Base-by-base conservation (phyloP, 1,139 yeast species). In the Geotrichum citri-aurantii region DNA sequence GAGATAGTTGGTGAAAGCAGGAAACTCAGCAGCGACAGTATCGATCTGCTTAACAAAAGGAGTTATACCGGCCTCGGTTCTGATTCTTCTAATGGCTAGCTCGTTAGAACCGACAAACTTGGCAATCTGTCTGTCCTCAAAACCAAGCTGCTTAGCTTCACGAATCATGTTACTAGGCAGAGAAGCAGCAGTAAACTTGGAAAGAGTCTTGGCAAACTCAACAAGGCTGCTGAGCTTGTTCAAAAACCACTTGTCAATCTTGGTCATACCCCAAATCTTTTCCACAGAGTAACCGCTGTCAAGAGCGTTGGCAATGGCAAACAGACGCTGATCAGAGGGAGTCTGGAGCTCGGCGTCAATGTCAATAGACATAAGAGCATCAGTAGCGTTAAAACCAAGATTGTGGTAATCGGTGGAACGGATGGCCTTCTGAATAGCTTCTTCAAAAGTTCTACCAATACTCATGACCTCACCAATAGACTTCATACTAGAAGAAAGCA, bases 401-500 rank as follows among this genome's bases (percentile, higher is more conserved):
- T 93, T 92, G 66, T 88, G 92, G 74, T 92, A 92, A 72, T 93
- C 99, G 50, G 96, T 90, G n/a, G 97, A 91, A 17, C 99, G 86
- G 67, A 93, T 86, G 58, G 99, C 99, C 80, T 93, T 93, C 78
- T 93, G 99, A 81, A 93, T 86, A 17, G 97, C 88, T 76, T 93
- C 99, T 78, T 93, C 99, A 72, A 92, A 93, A 68, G 85, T 93
- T 77, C 99, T 86, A 70, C 99, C 99, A 71, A 93, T 93, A 59
- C 97, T 95, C 99, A 93, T 93, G 62, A 93, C 99, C 77, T 93
- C 99, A 75, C 99, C 99, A 61, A 93, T 99, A 53, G 98, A 92
- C 77, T 93, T 93, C 99, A 93, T 93, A 55, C 97, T 85, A 31
- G 97, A 89, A 51, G 97, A 96, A 71, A 92, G 87, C 67, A 87